Evolutionary conservation across 1,139 yeast species (phyloP).

Genomic region (Diutina ranongensis): DNA sequence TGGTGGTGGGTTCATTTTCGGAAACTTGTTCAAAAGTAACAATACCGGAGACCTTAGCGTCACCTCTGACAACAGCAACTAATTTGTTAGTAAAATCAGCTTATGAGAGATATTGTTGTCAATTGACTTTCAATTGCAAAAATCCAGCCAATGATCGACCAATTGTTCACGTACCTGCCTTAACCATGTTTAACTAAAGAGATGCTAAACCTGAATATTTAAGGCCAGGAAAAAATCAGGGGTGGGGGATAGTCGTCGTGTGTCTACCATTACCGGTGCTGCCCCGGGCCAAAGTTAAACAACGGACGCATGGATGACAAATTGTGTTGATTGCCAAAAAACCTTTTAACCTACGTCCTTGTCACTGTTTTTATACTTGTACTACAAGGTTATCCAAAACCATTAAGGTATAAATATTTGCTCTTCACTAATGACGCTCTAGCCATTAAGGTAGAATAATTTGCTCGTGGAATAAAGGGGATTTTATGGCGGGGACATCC

Average conservation of each 20-base stretch:
- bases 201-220: background rate
- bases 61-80: slow-evolving; percentile 97
- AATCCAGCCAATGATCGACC: no score
- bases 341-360: no score
- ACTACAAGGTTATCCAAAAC: background rate
- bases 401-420: background rate
- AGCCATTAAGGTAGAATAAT: background rate
- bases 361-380: no score
- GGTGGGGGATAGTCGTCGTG: background rate
- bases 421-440: background rate
- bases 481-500: no score
- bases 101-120: no score
- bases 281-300: no score
- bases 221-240: background rate
- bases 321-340: no score
- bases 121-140: background rate
- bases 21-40: slow-evolving; percentile 76
- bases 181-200: background rate
- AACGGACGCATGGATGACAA: no score
- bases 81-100: no score
- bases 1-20: slow-evolving; percentile 73
- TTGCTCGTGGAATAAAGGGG: no score
- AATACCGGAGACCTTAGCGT: slow-evolving; percentile 74
- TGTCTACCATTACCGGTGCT: slow-evolving; percentile 1
- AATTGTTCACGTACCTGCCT: slow-evolving; percentile 4